Conservation (phyloP, 2,329 filamentous ascomycete species). For the Diaporthe citriasiana region DNA sequence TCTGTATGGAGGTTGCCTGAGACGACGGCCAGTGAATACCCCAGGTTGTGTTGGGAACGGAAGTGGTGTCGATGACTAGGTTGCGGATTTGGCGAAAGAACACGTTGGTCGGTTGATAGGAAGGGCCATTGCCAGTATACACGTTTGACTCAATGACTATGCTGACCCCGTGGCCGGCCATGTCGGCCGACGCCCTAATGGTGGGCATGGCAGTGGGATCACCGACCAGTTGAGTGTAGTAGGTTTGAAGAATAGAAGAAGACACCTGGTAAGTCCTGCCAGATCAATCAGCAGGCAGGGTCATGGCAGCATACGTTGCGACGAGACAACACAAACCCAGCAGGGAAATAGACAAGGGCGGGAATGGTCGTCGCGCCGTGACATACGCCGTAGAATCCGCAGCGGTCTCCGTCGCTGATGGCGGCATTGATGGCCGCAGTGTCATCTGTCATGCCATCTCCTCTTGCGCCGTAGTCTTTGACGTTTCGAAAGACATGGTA, state of each 20-base stretch:
- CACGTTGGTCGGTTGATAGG: conserved; percentile 70
- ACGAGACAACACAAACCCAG: conserved; percentile 41
- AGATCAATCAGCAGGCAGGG: not conserved
- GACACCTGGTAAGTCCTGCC: conserved; percentile 76
- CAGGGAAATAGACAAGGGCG: conserved; percentile 50
- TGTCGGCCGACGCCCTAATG: conserved; percentile 66
- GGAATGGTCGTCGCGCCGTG: conserved; percentile 50
- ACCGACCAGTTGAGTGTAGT: conserved; percentile 84
- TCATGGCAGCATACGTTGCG: not conserved
- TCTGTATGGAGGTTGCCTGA: conserved; percentile 73
- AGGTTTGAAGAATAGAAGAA: conserved; percentile 78
- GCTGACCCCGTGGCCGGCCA: conserved; percentile 53
- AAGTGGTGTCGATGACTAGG: conserved; percentile 69
- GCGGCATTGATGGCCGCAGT: conserved; percentile 67
- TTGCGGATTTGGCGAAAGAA: conserved; percentile 73
- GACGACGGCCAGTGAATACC: conserved; percentile 78
- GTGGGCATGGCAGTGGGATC: conserved; percentile 72
- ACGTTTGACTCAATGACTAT: conserved; percentile 62
- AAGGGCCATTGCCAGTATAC: conserved; percentile 58
- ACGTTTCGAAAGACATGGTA: conserved; percentile 65
- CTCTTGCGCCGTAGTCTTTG: conserved; percentile 58
- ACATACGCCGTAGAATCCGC: conserved; percentile 54
- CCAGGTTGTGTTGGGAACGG: conserved; percentile 59
- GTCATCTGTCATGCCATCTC: conserved; percentile 64
- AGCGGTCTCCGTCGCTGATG: conserved; percentile 60